Evolutionary conservation across 1,284 basidiomycete species (phyloP), one percentile per base, ranked within the genome.

Genomic region (Fereydounia khargensis): DNA sequence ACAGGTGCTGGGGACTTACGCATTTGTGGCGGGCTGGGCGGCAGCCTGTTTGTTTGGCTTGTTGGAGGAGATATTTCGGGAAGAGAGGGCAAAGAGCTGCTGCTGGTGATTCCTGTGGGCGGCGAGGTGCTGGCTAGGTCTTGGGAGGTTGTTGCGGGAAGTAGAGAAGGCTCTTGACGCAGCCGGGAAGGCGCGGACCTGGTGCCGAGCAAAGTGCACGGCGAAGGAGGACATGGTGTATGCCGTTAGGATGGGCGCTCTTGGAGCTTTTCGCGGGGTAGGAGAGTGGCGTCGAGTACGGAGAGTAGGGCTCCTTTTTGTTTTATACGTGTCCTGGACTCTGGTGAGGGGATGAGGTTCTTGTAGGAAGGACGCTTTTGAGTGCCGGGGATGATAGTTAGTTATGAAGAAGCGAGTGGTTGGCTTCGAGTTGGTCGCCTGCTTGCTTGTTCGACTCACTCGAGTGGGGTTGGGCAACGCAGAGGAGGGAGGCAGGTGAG

Each of bases 1-100:
- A 14, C 28, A 30, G 28, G 28, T 11, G 28, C 14, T 31, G 5
- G 7, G 4, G 9, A 31, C 39, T 31, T 24, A 42, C 39, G 55
- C 57, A 22, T 40, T 31, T 23, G 56, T 42, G 3, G 53, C 27
- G 14, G 62, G 41, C 36, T 61, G 53, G 30, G 48, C 49, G 16
- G 62, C 56, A 21, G 57, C 62, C 43, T 65, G 62, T 39, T 54
- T 39, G 34, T 54, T 53, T 30, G 62, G 50, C 42, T 51, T 43
- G 38, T 65, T 58, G 28, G 62, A 62, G 35, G 57, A 57, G 9
- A 65, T 65, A 35, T 55, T 45, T 49, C 62, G n/a, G n/a, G n/a
- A 62, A 47, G 53, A 38, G 46, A 61, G 52, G 16, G 52, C 57
- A 14, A 55, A 33, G 25, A 51, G 44, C 9, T 44, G 40, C 30